phyloP scores from a whole-genome alignment of 2,329 filamentous ascomycete species.

The Elsinoe perseae region DNA sequence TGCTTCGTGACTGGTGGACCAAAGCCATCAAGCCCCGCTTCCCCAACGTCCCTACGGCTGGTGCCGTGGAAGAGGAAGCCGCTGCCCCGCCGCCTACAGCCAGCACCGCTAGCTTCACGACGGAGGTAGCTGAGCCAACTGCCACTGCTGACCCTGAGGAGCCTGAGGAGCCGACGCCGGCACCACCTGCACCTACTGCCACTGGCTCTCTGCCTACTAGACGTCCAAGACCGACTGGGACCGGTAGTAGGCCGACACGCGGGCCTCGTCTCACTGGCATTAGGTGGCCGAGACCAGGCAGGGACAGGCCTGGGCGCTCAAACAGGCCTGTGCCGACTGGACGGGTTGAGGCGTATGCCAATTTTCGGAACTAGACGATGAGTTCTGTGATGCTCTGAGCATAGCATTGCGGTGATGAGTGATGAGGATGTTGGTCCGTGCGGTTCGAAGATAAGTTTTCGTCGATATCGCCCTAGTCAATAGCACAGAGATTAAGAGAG shows the following conservation, averaged over 20 bases:
- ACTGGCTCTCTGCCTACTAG: neutral
- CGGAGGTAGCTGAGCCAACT: neutral
- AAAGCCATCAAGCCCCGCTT: conserved; percentile 24
- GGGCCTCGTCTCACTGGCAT: neutral
- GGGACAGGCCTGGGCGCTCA: neutral
- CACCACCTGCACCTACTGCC: neutral
- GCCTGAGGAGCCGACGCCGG: neutral
- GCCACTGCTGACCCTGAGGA: neutral
- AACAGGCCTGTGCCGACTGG: neutral
- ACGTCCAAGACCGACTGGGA: neutral
- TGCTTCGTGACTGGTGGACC: conserved; percentile 43
- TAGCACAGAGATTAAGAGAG: too few species aligned
- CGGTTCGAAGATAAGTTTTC: too few species aligned
- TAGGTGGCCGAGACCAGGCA: neutral
- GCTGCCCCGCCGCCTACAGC: neutral
- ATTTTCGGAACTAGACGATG: neutral
- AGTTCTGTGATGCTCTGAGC: neutral
- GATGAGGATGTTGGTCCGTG: too few species aligned
- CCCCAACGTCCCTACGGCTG: neutral
- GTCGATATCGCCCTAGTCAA: too few species aligned
- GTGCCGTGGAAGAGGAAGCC: neutral
- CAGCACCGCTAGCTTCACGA: neutral
- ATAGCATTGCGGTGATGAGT: neutral
- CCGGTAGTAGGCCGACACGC: neutral
- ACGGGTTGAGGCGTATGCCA: neutral